Evolutionary conservation across 2,329 filamentous ascomycete genomes (phyloP), one percentile per base, ranked within the genome.

Genomic region (Aspergillus sp.): DNA sequence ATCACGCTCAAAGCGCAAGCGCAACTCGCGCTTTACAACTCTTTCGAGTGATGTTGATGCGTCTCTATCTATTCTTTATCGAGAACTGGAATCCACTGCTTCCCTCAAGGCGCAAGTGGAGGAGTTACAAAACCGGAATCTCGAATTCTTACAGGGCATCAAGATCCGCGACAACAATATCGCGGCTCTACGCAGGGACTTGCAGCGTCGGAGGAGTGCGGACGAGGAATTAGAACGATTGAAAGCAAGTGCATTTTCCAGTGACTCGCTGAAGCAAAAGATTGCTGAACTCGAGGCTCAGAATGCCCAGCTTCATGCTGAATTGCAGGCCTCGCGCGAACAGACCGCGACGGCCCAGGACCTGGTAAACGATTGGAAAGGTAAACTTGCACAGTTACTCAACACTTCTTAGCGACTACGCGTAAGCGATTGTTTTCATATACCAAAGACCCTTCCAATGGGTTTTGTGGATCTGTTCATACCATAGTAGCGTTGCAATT

Each of bases 121-220:
- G n/a, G 50, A 45, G 1, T 12, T 57, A 6, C 50, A 47, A 3
- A 7, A 33, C 4, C 41, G 47, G 12, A 41, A 52, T 15, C 8
- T 14, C 4, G 24, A 50, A 21, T 14, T 31, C 15, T 6, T 24
- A 5, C 54, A 56, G n/a, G 21, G 37, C 2, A 46, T 56, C 15
- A 56, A 49, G 17, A 37, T 56, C 1, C 53, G 53, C 24, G 53
- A 56, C 15, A 46, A 48, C 17, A 49, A 27, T 24, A 43, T 56
- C 11, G 39, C 31, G 11, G 31, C 33, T 4, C n/a, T 56, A 12
- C 45, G 46, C 23, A 21, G 53, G 14, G 53, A 56, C 23, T 8
- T 47, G 14, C 23, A 47, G 23, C 12, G n/a, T 11, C 15, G 24
- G 7, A 12, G 11, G 14, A 14, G 12, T 1, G 44, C 21, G 2